Evolutionary conservation across 345 rosid species (phyloP).

Genomic region (sweet orange (Citrus sinensis)): DNA sequence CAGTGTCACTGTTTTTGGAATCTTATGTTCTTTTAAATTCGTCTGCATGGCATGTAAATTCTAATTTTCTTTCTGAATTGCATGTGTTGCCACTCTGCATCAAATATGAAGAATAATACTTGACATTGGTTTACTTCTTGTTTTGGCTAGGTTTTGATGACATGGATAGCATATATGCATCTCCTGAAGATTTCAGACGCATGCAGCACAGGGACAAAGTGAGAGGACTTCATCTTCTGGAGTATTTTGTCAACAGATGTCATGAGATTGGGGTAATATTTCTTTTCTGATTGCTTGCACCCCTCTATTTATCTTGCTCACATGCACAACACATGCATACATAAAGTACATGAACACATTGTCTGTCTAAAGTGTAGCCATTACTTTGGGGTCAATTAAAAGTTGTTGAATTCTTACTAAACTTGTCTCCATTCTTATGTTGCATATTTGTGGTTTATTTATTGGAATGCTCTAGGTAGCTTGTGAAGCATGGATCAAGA

Average conservation of each 20-base stretch:
- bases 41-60: not conserved
- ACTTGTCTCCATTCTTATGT: not conserved
- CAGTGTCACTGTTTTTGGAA: not conserved
- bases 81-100: not conserved
- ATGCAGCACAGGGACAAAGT: slow-evolving; percentile 54
- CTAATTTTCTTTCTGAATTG: not conserved
- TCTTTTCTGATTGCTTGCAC: not conserved
- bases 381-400: not conserved
- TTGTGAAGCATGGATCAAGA: slow-evolving; percentile 90
- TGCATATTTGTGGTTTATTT: not conserved
- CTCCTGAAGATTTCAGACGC: slow-evolving; percentile 76
- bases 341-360: not conserved
- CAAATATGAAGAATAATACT: not conserved
- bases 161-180: slow-evolving; percentile 79
- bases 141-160: slow-evolving; percentile 66
- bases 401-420: not conserved
- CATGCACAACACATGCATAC: not conserved
- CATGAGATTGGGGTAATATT: slow-evolving; percentile 73
- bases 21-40: not conserved
- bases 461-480: slow-evolving; percentile 47
- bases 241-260: slow-evolving; percentile 76
- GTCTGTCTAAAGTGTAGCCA: not conserved
- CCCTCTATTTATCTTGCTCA: not conserved
- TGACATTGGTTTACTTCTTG: not conserved
- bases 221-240: slow-evolving; percentile 81